phyloP scores from a whole-genome alignment of 2,329 filamentous ascomycete species.

The Ambrosiella cleistominuta region DNA sequence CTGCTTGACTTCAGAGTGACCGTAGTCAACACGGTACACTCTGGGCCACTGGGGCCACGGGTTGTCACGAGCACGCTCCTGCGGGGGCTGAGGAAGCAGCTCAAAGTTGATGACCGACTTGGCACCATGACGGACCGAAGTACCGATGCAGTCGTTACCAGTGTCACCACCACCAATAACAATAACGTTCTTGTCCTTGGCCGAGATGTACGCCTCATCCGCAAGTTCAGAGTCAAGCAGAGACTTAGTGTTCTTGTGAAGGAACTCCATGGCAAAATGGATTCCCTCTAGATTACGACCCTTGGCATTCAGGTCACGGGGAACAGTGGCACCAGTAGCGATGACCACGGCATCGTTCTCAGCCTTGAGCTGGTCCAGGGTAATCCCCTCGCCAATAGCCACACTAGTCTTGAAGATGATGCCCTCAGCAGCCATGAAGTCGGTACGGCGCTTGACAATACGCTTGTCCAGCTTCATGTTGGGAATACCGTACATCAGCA shows the following conservation, averaged over 20 bases:
- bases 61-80: constrained; percentile 82
- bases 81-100: constrained; percentile 77
- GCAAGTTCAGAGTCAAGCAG: constrained; percentile 77
- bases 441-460: constrained; percentile 83
- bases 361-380: constrained; percentile 53
- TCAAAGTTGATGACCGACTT: constrained; percentile 96
- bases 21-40: constrained; percentile 96
- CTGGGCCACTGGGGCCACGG: constrained; percentile 98
- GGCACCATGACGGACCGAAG: constrained; percentile 83
- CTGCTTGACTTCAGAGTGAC: constrained; percentile 86
- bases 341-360: constrained; percentile 73
- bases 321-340: constrained; percentile 82
- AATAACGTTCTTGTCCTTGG: constrained; percentile 88
- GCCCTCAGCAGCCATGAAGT: constrained; percentile 86
- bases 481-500: constrained; percentile 96
- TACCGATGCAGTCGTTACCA: constrained; percentile 95
- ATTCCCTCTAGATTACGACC: constrained; percentile 77
- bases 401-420: constrained; percentile 65
- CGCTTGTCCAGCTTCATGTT: constrained; percentile 99
- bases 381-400: constrained; percentile 52
- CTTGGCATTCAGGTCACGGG: constrained; percentile 80
- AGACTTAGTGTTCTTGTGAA: constrained; percentile 96
- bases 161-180: constrained; percentile 97
- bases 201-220: constrained; percentile 77
- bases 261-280: constrained; percentile 93